Evolutionary conservation across 2,329 filamentous ascomycete species (phyloP).

Genomic region (Neofusicoccum kwambonambiense): DNA sequence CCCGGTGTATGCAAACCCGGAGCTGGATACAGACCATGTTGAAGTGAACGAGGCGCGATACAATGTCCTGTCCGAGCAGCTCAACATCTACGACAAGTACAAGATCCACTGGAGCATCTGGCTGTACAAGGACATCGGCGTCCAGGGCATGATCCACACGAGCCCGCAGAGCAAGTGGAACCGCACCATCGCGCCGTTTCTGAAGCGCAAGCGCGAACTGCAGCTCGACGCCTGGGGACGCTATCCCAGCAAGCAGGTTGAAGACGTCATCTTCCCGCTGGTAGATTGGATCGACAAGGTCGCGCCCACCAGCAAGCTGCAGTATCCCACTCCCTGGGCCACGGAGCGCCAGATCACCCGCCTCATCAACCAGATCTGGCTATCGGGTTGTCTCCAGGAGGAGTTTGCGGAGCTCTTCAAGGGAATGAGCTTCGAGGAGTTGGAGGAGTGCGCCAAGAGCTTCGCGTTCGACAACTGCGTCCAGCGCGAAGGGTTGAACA

Average conservation of each 20-base stretch:
- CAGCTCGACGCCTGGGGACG: conserved; percentile 58
- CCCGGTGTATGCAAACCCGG: conserved; percentile 47
- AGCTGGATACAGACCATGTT: conserved; percentile 38
- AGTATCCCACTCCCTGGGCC: conserved; percentile 32
- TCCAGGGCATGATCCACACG: conserved; percentile 31
- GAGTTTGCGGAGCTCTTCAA: conserved; percentile 58
- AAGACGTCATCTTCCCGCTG: conserved; percentile 43
- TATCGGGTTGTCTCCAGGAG: conserved; percentile 52
- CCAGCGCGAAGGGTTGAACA: conserved; percentile 52
- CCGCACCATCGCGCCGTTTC: conserved; percentile 50
- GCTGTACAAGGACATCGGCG: conserved; percentile 36
- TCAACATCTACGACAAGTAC: conserved; percentile 53
- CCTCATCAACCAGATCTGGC: conserved; percentile 47
- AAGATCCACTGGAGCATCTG: conserved; percentile 57
- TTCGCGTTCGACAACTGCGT: conserved; percentile 58
- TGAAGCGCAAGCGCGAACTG: conserved; percentile 56
- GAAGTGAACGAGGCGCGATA: conserved; percentile 44
- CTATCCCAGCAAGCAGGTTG: conserved; percentile 38
- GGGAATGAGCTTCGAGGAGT: conserved; percentile 50
- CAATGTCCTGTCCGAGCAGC: conserved; percentile 44
- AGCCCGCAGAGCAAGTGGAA: conserved; percentile 40
- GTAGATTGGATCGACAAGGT: conserved; percentile 32
- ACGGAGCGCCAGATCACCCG: conserved; percentile 36
- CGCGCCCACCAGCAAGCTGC: conserved; percentile 25
- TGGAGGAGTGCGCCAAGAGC: conserved; percentile 55